phyloP scores from a whole-genome alignment of 2,329 filamentous ascomycete species.

The Thelonectria olida region DNA sequence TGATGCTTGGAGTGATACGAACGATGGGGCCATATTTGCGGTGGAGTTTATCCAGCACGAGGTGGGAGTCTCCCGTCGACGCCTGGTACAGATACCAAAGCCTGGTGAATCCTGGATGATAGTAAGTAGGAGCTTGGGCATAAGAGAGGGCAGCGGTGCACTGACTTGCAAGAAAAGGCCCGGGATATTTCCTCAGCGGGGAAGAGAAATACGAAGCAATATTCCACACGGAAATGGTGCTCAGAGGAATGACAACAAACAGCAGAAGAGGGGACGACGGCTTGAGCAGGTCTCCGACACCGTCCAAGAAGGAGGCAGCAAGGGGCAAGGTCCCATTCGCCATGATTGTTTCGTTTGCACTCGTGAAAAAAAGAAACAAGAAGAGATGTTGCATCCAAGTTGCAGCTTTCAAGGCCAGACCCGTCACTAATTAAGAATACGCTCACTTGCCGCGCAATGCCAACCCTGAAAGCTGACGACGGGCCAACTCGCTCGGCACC shows the following conservation, averaged over 20 bases:
- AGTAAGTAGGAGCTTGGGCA: background rate
- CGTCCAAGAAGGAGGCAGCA: background rate
- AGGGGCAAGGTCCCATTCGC: background rate
- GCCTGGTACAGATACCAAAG: constrained; percentile 48
- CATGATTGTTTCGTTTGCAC: background rate
- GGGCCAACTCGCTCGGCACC: background rate
- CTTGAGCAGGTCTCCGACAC: background rate
- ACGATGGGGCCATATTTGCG: constrained; percentile 51
- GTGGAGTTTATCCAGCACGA: constrained; percentile 46
- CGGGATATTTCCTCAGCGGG: constrained; percentile 44
- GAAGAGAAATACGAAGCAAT: constrained; percentile 24
- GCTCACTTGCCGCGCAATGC: background rate
- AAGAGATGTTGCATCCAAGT: background rate
- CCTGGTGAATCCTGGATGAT: constrained; percentile 41
- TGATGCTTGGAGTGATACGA: constrained; percentile 50
- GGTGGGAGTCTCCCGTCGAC: constrained; percentile 40
- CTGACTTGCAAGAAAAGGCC: constrained; percentile 44
- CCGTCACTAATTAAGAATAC: background rate
- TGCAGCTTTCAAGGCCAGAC: background rate
- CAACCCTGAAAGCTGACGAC: background rate
- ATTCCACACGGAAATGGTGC: constrained; percentile 19
- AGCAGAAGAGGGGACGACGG: background rate
- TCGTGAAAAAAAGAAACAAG: too few relatives aligned
- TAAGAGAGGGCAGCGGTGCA: background rate
- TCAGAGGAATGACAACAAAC: background rate